Base-by-base conservation (phyloP, 495 filamentous ascomycete genomes). In the Podospora comata region DNA sequence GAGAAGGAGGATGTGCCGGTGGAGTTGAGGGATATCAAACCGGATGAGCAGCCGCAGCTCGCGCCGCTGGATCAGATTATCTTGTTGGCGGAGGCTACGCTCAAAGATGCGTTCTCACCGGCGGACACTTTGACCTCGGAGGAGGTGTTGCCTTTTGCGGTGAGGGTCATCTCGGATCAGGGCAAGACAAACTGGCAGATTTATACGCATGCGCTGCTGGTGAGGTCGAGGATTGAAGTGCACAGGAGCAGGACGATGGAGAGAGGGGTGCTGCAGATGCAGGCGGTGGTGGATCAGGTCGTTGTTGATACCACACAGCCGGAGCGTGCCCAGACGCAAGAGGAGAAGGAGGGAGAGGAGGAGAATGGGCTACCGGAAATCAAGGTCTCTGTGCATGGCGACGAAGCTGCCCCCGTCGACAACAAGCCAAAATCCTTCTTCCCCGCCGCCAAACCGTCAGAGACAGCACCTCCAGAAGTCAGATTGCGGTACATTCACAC, bases 241-340 rank as follows among this genome's bases (percentile, higher is more conserved):
- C 91, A 93, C 75, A 86, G 85, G 66, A 91, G 92, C 34, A 84
- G 95, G 58, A 98, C 95, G 0, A 83, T 93, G 5, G 96, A 99
- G 74, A 82, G 95, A 66, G 89, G 93, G 7, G 88, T 99, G 2
- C 81, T 99, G 5, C 95, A 99, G 79, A 87, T 99, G 73, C 95
- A 99, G 80, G 94, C 93, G 2, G 85, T 99, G 15, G 94, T 97
- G 34, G 95, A 99, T 68, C 95, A 99, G 72, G 90, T 99, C 65
- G 89, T 99, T 66, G 92, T 92, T 0, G 94, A 97, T 62, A 98
- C 94, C 0, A 85, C 89, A 3, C 78, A 82, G 4, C 57, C 70
- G 4, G 27, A 20, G 1, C 19, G 23, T 57, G 68, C 76, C 27
- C 56, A 67, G 11, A 32, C 60, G 20, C 28, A 66, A 6, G 68